These are phyloP conservation scores for Parastagonospora nodorum DNA, from an alignment of 2,329 filamentous ascomycete species.

Conservation along the genomic window DNA sequence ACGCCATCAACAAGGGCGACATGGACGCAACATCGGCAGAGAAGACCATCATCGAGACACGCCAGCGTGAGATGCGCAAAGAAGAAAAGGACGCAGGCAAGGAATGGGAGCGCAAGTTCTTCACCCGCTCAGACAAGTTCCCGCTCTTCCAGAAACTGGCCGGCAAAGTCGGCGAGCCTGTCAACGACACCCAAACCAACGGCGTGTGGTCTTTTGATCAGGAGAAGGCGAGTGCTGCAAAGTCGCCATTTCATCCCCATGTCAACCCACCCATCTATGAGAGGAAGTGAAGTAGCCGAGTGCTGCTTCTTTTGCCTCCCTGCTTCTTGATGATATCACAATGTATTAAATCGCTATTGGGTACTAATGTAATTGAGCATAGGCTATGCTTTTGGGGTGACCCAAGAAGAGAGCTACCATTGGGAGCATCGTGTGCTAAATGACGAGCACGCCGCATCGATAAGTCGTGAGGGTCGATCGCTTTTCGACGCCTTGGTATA, in stretches of 20 bases:
- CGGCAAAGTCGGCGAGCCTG: constrained; percentile 49
- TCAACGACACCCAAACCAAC: constrained; percentile 69
- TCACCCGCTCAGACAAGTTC: constrained; percentile 55
- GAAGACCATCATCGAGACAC: constrained; percentile 89
- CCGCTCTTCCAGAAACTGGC: constrained; percentile 56
- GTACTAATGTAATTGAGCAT: constrained; percentile 3
- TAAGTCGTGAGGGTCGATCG: too few species aligned
- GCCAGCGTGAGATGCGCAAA: constrained; percentile 77
- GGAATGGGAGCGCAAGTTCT: constrained; percentile 85
- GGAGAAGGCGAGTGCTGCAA: constrained; percentile 49
- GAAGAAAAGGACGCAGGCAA: constrained; percentile 75
- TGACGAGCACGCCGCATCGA: too few species aligned
- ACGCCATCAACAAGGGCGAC: constrained; percentile 78
- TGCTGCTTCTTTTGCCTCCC: background rate
- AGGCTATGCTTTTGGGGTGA: background rate
- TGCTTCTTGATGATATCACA: constrained; percentile 1
- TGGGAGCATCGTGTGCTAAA: too few species aligned
- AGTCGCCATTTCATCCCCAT: constrained; percentile 34
- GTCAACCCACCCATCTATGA: constrained; percentile 35
- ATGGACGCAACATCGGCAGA: constrained; percentile 79
- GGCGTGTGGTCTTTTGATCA: constrained; percentile 73
- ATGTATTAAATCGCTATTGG: background rate
- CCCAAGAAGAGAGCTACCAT: background rate
- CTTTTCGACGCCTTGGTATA: too few species aligned
- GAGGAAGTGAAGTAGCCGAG: constrained; percentile 1